Evolutionary conservation across 1,139 yeast genomes (phyloP).

Genomic region (Meyerozyma carpophila): DNA sequence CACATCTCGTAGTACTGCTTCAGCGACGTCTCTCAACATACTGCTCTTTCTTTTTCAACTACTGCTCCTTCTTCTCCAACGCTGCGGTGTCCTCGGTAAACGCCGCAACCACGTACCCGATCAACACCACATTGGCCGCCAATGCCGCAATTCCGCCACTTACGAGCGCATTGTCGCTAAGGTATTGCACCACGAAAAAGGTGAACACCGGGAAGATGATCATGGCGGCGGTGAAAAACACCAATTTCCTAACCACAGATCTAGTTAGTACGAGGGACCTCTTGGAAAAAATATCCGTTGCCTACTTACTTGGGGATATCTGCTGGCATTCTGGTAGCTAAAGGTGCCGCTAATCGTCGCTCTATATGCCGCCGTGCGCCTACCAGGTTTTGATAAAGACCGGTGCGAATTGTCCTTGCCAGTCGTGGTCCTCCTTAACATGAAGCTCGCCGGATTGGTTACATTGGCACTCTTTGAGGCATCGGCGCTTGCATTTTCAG

Average conservation of each 20-base stretch:
- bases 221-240: slow-evolving; percentile 88
- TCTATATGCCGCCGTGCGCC: neutral
- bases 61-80: slow-evolving; percentile 25
- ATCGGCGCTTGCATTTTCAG: slow-evolving; percentile 23
- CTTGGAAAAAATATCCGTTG: neutral
- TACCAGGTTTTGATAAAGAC: neutral
- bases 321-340: slow-evolving; percentile 35
- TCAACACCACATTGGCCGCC: slow-evolving; percentile 79
- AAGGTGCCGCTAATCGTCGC: neutral
- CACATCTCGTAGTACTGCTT: too few species aligned
- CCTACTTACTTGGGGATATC: slow-evolving; percentile 57
- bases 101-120: slow-evolving; percentile 83
- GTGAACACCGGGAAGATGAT: slow-evolving; percentile 68
- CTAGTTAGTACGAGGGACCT: slow-evolving; percentile 28
- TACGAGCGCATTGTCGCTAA: slow-evolving; percentile 54
- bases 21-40: neutral
- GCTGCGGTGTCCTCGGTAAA: slow-evolving; percentile 68
- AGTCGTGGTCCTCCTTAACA: slow-evolving; percentile 4
- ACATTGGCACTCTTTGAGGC: slow-evolving; percentile 10
- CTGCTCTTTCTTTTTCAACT: neutral
- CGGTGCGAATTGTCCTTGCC: neutral
- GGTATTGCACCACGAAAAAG: slow-evolving; percentile 61
- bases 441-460: slow-evolving; percentile 10
- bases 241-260: slow-evolving; percentile 63
- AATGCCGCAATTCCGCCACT: slow-evolving; percentile 91